Conservation (phyloP, 2,329 filamentous ascomycete genomes). For the Raffaelea ambrosiae region DNA sequence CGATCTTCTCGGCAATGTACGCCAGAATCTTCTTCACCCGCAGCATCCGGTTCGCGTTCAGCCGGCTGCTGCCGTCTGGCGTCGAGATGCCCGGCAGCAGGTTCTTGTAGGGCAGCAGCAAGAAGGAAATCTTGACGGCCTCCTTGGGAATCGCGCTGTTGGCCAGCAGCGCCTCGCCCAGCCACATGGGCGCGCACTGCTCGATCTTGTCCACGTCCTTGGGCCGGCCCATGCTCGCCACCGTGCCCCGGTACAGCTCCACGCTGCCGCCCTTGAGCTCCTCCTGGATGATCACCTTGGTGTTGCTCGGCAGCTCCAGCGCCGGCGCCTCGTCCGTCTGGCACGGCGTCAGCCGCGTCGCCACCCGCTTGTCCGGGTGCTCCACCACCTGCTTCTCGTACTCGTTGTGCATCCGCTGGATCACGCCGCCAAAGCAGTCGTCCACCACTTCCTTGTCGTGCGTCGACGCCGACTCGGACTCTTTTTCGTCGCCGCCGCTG, state of each 20-base stretch:
- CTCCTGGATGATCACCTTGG: conserved; percentile 61
- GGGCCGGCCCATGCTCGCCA: conserved; percentile 56
- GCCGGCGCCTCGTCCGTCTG: conserved; percentile 67
- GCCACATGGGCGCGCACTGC: conserved; percentile 80
- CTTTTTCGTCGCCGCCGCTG: conserved; percentile 1
- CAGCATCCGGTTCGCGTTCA: conserved; percentile 96
- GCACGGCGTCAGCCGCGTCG: conserved; percentile 60
- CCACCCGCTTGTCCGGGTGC: conserved; percentile 42
- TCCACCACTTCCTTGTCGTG: conserved; percentile 63
- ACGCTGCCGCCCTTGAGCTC: conserved; percentile 62
- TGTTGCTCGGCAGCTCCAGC: conserved; percentile 57
- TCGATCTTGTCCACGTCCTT: conserved; percentile 76
- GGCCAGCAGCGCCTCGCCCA: conserved; percentile 77
- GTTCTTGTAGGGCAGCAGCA: conserved; percentile 74
- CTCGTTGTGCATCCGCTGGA: conserved; percentile 64
- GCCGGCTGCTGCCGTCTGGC: conserved; percentile 72
- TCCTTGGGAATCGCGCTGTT: conserved; percentile 82
- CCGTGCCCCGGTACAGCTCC: conserved; percentile 85
- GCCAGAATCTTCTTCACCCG: conserved; percentile 88
- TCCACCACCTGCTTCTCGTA: conserved; percentile 62
- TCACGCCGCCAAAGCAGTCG: conserved; percentile 62
- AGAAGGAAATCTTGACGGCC: conserved; percentile 91
- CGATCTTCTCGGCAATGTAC: conserved; percentile 88
- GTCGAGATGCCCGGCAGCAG: conserved; percentile 65
- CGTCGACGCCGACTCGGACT: conserved; percentile 14